Percentiles rank a stretch among this genome's conserved stretches.
These are phyloP conservation scores for Trapa bicornis DNA, from an alignment of 345 rosid species.

Conservation along the genomic window DNA sequence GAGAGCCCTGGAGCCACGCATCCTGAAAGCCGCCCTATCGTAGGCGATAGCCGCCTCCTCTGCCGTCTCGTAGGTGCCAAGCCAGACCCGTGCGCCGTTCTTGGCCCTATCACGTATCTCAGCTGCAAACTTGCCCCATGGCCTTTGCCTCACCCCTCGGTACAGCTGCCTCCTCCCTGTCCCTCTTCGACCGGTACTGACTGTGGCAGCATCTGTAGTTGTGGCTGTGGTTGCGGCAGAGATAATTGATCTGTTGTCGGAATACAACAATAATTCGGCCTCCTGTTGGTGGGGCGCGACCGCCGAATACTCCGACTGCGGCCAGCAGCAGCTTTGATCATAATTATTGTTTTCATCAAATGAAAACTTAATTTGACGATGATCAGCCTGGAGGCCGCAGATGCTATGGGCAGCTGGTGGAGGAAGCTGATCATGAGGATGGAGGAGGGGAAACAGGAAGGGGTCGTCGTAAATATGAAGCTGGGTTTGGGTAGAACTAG, in stretches of 20 bases:
- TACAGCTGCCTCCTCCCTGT: conserved; percentile 20
- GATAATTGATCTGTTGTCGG: not conserved
- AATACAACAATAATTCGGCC: too few species aligned
- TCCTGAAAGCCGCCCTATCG: conserved; percentile 24
- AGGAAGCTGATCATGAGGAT: not conserved
- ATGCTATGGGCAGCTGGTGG: not conserved
- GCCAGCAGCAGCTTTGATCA: too few species aligned
- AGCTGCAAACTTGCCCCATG: conserved; percentile 29
- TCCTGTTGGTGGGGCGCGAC: too few species aligned
- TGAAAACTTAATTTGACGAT: too few species aligned
- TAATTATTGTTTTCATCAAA: too few species aligned
- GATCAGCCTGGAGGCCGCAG: too few species aligned
- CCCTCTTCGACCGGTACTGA: not conserved
- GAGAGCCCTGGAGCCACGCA: conserved; percentile 14
- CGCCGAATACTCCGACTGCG: too few species aligned
- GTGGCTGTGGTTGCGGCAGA: not conserved
- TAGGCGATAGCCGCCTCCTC: conserved; percentile 29
- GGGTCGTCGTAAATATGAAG: not conserved
- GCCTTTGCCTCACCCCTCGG: conserved; percentile 25
- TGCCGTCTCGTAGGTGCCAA: conserved; percentile 25
- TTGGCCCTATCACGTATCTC: conserved; percentile 24
- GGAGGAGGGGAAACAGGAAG: not conserved
- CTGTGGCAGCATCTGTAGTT: not conserved
- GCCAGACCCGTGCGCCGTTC: conserved; percentile 30
- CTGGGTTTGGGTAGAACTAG: not conserved